phyloP scores from a whole-genome alignment of 108 stramenopile genomes.

The Skeletonema potamos region DNA sequence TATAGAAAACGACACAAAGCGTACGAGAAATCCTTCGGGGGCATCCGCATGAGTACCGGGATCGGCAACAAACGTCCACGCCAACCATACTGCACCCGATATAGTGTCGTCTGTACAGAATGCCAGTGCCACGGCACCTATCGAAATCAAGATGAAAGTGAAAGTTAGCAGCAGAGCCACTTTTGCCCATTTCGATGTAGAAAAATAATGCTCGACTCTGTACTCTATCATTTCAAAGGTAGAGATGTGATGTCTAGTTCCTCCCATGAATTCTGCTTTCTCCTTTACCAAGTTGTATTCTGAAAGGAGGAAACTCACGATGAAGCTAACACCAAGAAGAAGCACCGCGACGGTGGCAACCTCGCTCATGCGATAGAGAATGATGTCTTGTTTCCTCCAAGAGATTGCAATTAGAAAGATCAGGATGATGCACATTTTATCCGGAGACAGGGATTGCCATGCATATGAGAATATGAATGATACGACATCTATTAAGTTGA shows the following conservation, averaged over 20 bases:
- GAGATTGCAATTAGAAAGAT: background rate
- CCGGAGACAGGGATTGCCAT: background rate
- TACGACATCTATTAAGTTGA: background rate
- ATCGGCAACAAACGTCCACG: conserved; percentile 54
- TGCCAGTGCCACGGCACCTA: conserved; percentile 17
- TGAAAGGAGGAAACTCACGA: conserved; percentile 18
- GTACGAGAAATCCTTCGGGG: conserved; percentile 11
- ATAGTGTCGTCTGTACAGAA: conserved; percentile 8
- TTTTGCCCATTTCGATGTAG: conserved; percentile 31
- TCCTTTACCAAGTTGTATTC: conserved; percentile 25
- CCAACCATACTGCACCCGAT: conserved; percentile 31
- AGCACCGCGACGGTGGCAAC: conserved; percentile 2
- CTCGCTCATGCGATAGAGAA: background rate
- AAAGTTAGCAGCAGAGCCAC: conserved; percentile 22
- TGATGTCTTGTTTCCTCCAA: background rate
- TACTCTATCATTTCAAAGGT: conserved; percentile 28
- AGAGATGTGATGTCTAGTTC: background rate
- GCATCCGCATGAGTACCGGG: conserved; percentile 46
- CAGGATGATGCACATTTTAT: background rate
- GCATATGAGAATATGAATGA: background rate
- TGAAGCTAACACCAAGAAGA: conserved; percentile 21
- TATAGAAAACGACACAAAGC: conserved; percentile 37
- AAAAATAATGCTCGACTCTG: conserved; percentile 34
- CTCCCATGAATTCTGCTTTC: conserved; percentile 14
- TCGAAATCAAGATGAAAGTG: conserved; percentile 30